Conservation (phyloP, 2,329 filamentous ascomycete species). For the Tolypocladium tropicale region DNA sequence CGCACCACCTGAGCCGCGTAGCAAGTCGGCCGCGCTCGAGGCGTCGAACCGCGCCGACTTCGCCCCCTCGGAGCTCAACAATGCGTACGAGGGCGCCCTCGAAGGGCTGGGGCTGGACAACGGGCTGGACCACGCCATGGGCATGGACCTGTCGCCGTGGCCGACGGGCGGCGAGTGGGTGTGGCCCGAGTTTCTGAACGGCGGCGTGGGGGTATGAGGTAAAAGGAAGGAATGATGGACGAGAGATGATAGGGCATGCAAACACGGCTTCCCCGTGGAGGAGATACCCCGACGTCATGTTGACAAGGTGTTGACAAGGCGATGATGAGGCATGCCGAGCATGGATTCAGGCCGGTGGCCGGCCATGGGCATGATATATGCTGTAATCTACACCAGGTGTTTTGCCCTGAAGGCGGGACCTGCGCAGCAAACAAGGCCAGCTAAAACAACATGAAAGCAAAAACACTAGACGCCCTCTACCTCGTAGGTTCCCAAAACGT, state of each 20-base stretch:
- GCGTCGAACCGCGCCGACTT: conserved; percentile 14
- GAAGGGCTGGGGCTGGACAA: conserved; percentile 35
- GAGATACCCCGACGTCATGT: not conserved
- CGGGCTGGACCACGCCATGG: conserved; percentile 31
- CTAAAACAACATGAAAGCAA: not conserved
- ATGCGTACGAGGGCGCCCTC: conserved; percentile 38
- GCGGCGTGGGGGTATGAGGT: conserved; percentile 18
- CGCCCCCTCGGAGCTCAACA: conserved; percentile 34
- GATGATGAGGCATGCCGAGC: not conserved
- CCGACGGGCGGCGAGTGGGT: conserved; percentile 20
- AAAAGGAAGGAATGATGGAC: not conserved
- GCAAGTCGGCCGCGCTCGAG: conserved; percentile 6
- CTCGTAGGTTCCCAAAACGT: not conserved
- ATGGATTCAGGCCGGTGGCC: not conserved
- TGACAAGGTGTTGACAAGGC: not conserved
- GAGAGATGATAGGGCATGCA: not conserved
- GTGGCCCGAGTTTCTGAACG: conserved; percentile 21
- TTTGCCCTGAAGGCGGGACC: not conserved
- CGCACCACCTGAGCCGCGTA: not conserved
- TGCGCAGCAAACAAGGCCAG: not conserved
- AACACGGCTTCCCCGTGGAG: not conserved
- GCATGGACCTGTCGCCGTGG: conserved; percentile 27
- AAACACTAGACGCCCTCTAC: not conserved
- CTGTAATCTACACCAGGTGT: not conserved
- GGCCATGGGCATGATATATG: not conserved